These are phyloP conservation scores for Jaltomata sinuosa DNA, from an alignment of 257 asterid species.

Conservation along the genomic window DNA sequence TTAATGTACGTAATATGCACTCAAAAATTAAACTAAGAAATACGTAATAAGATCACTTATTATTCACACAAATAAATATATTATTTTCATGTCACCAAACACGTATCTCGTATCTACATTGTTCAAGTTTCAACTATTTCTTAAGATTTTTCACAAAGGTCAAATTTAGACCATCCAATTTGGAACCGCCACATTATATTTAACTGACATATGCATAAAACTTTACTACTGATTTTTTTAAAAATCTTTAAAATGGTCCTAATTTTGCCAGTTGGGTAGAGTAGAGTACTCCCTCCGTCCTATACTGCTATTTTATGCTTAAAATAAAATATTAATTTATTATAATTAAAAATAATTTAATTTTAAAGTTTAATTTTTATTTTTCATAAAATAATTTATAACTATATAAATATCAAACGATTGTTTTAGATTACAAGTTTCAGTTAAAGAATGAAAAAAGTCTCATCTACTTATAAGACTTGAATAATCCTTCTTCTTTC, in stretches of 20 bases:
- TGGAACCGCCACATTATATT: too few species aligned
- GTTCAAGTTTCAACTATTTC: neutral
- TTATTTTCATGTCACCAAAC: neutral
- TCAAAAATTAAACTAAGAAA: neutral
- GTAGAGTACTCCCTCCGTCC: too few species aligned
- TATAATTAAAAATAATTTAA: too few species aligned
- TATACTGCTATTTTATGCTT: too few species aligned
- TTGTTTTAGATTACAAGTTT: too few species aligned
- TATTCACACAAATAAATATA: neutral
- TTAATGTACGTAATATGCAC: neutral
- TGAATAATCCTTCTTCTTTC: too few species aligned
- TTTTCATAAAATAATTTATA: too few species aligned
- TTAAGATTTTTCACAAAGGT: neutral
- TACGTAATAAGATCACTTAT: neutral
- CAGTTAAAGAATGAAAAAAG: too few species aligned
- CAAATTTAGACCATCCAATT: neutral
- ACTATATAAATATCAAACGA: too few species aligned
- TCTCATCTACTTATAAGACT: too few species aligned
- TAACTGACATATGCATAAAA: neutral
- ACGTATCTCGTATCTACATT: neutral
- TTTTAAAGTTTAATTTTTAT: too few species aligned
- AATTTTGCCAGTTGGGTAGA: neutral
- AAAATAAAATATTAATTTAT: too few species aligned
- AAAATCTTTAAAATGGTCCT: neutral
- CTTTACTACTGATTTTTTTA: neutral